Conservation (phyloP, 1,284 basidiomycete genomes). For the Apiotrichum gamsii region DNA sequence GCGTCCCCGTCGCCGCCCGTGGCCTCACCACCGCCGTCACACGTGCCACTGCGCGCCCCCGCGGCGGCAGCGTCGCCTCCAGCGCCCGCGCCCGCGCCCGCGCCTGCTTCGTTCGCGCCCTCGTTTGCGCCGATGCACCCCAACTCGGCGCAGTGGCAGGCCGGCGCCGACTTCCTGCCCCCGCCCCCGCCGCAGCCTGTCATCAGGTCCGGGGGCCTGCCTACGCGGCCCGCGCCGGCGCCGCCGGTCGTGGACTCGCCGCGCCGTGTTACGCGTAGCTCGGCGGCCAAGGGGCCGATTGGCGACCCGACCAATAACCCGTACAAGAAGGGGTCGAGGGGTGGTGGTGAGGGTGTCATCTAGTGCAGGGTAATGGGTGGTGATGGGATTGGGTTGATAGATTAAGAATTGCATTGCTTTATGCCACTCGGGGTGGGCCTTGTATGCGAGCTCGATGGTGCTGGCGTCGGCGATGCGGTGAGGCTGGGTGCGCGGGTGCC, state of each 20-base stretch:
- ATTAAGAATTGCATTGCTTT: too few species aligned
- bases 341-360: slow-evolving; percentile 40
- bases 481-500: too few species aligned
- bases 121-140: slow-evolving; percentile 36
- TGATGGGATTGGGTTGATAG: too few species aligned
- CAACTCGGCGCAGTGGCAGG: slow-evolving; percentile 37
- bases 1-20: slow-evolving; percentile 4
- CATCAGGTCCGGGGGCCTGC: slow-evolving; percentile 36
- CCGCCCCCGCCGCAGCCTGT: slow-evolving; percentile 43
- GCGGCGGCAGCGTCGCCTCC: slow-evolving; percentile 14
- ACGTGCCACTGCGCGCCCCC: too few species aligned
- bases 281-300: slow-evolving; percentile 28
- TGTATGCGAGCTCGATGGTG: too few species aligned
- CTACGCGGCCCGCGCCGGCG: slow-evolving; percentile 15
- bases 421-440: too few species aligned
- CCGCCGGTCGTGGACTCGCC: slow-evolving; percentile 25
- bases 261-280: slow-evolving; percentile 31
- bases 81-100: slow-evolving; percentile 8
- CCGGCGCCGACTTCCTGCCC: slow-evolving; percentile 39
- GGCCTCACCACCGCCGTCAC: slow-evolving; percentile 14
- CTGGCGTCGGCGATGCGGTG: too few species aligned
- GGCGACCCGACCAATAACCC: slow-evolving; percentile 40
- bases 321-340: slow-evolving; percentile 32
- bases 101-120: too few species aligned
- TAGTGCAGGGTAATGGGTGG: too few species aligned